These are phyloP conservation scores for Madurella fahalii DNA, from an alignment of 2,329 filamentous ascomycete species.

Conservation along the genomic window DNA sequence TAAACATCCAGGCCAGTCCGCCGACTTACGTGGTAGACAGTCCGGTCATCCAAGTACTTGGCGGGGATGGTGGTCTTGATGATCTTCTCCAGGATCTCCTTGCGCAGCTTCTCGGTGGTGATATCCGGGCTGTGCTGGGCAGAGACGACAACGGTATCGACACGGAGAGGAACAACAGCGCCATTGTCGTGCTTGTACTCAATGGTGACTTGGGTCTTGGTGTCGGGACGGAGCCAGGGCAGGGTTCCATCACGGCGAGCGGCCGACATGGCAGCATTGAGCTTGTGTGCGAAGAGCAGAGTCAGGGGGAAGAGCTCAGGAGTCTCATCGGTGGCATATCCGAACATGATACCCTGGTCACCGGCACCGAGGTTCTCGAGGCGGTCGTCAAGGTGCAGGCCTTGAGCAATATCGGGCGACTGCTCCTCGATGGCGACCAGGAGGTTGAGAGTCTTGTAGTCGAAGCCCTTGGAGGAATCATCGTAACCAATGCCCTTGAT, in stretches of 20 bases:
- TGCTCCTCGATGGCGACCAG: slow-evolving; percentile 99
- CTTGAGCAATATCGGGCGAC: slow-evolving; percentile 97
- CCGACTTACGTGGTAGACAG: slow-evolving; percentile 80
- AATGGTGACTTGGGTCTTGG: slow-evolving; percentile 98
- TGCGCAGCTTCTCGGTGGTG: slow-evolving; percentile 84
- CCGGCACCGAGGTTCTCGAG: slow-evolving; percentile 97
- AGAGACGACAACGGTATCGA: slow-evolving; percentile 95
- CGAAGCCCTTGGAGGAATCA: slow-evolving; percentile 94
- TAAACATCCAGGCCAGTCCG: neutral
- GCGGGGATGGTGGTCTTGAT: slow-evolving; percentile 91
- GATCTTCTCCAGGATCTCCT: slow-evolving; percentile 96
- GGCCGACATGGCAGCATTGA: slow-evolving; percentile 90
- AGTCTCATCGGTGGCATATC: slow-evolving; percentile 98
- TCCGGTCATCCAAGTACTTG: slow-evolving; percentile 87
- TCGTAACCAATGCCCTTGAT: slow-evolving; percentile 99
- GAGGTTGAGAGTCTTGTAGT: slow-evolving; percentile 99
- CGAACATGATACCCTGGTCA: slow-evolving; percentile 99
- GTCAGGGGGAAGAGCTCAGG: slow-evolving; percentile 95
- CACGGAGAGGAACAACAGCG: slow-evolving; percentile 84
- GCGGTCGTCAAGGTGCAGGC: slow-evolving; percentile 95
- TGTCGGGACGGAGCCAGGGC: slow-evolving; percentile 95
- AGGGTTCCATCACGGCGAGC: slow-evolving; percentile 83
- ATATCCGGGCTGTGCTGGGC: slow-evolving; percentile 90
- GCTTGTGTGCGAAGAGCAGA: slow-evolving; percentile 89
- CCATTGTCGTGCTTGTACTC: slow-evolving; percentile 97